Base-by-base conservation (phyloP, 208 protist genomes). In the Acanthamoeba quina region DNA sequence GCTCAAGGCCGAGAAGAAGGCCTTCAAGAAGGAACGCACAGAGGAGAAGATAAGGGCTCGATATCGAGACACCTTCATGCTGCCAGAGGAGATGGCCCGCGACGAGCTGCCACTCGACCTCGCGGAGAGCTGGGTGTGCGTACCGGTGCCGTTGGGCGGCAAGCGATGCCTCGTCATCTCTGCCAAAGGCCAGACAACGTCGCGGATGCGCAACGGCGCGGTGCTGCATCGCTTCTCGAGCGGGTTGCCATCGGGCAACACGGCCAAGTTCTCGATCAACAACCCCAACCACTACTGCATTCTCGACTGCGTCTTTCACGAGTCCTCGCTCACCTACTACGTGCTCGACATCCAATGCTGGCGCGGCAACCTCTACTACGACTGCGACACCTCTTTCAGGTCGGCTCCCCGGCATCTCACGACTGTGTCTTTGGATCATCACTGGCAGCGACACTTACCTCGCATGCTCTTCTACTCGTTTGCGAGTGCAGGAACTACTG, bases 321-420 rank as follows among this genome's bases (percentile, higher is more conserved):
- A 88, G 10, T 7, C 31, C 1, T 49, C 44, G 49, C 11, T 62
- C 1, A 95, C 62, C 2, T 95, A 95, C 52, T 96, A 95, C 64
- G 92, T 97, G 29, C 68, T 97, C 5, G 96, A 97, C 68, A 78
- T 97, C 21, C 15, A 96, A 37, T 94, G 78, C 31, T 97, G 96
- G 96, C 86, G 95, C 58, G 96, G 89, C 34, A 92, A 96, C 34
- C 47, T 94, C 7, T 76, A 95, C n/a, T 96, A 96, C 13, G 96
- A 97, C 76, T 96, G 94, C 54, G 92, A 96, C 10, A 97, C 89
- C 13, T 90, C 95, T 21, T 97, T 97, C 92, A 41, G 96, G 80
- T 96, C 92, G n/a, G 19, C n/a, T 29, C 41, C 13, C 31, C 9
- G n/a, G 34, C 34, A 37, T 37, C 34, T 58, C 54, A 58, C 19